Evolutionary conservation across 2,329 filamentous ascomycete species (phyloP).

Genomic region (Fusarium liriodendri): DNA sequence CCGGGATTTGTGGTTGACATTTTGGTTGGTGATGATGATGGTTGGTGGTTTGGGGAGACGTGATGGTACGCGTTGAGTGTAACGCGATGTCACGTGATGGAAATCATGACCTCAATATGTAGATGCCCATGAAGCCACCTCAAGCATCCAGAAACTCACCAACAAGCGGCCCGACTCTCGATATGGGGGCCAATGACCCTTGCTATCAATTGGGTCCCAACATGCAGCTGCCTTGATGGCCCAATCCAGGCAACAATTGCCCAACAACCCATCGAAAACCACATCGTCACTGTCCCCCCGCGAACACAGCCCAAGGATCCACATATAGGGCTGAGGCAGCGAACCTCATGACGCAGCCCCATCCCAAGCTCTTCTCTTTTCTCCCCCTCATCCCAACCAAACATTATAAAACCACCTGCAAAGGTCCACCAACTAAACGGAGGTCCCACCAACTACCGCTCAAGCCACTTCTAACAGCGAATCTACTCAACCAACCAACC

Average conservation of each 20-base stretch:
- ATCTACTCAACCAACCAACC: not conserved
- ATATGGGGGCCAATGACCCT: no score
- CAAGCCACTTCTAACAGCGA: not conserved
- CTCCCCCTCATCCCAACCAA: not conserved
- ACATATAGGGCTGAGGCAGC: conserved; percentile 47
- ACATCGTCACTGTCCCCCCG: conserved; percentile 12
- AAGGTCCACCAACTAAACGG: not conserved
- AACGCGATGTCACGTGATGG: conserved; percentile 43
- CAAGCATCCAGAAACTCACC: not conserved
- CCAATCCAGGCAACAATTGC: not conserved
- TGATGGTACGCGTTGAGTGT: conserved; percentile 37
- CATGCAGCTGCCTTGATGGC: not conserved
- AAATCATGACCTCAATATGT: not conserved
- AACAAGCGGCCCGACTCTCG: not conserved
- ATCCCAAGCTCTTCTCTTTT: not conserved
- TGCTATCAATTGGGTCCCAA: not conserved
- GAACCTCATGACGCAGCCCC: conserved; percentile 37
- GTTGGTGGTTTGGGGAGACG: conserved; percentile 11
- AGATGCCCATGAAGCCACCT: not conserved
- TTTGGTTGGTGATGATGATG: not conserved
- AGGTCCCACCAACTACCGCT: not conserved
- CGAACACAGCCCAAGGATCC: conserved; percentile 21
- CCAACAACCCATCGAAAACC: not conserved
- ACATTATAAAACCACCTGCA: not conserved
- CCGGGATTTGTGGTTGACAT: conserved; percentile 12